Base-by-base conservation (phyloP, 164 flowering plant species). In the Macadamia integrifolia region DNA sequence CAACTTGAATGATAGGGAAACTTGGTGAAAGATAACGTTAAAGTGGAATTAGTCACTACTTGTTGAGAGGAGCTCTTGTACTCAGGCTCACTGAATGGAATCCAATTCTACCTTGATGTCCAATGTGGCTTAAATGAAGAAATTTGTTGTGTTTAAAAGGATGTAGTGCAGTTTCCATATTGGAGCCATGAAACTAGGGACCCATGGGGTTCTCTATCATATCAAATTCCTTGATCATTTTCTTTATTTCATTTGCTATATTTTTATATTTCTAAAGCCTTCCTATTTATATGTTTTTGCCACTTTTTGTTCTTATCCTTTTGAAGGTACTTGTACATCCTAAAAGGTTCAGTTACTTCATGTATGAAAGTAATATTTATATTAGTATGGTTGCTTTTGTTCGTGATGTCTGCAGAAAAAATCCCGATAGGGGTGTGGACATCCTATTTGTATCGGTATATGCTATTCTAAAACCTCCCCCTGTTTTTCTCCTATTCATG, bases 391-490 rank as follows among this genome's bases (percentile, higher is more conserved):
- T 98, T 74, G 90, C 87, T 78, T 89, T 93, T 29, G 61, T 95
- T 65, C 81, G 84, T 50, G 98, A 95, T 83, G 86, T 95, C 73
- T 92, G 99, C 83, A 83, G 72, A 74, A 86, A 74, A 73, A 77
- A 92, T 76, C 91, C 99, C 75, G 99, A 95, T 70, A 86, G 94
- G 85, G 99, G 98, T 31, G 98, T 95, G 71, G 98, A 95, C 77
- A 91, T 95, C 76, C 80, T 95, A 75, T 88, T 97, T 76, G 87
- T 92, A 61, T 85, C 92, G 83, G 99, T 92, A 86, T 63, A 7
- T 46, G 64, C 72, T 13, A 32, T 61, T 14, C 59, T 9, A 44
- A 58, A 15, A 6, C 58, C 13, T 58, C 31, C 66, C 46, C 43
- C 65, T 74, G 63, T 30, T n/a, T 17, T 53, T 18, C 58, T 31